Conservation (phyloP, 2,329 filamentous ascomycete species). For the Microsporum audouinii region DNA sequence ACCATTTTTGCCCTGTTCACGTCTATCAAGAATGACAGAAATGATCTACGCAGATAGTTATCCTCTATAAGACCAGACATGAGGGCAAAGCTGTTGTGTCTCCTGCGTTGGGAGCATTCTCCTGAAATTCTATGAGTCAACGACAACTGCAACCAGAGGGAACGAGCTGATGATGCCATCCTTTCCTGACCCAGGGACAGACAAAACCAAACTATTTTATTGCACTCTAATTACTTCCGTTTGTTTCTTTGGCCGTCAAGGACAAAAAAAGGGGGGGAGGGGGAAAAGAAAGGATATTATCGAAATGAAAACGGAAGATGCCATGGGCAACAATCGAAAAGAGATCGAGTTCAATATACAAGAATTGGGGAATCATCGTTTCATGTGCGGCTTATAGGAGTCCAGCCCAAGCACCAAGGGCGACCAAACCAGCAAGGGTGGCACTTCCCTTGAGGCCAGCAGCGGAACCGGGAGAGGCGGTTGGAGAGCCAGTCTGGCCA, state of each 20-base stretch:
- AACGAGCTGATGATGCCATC: not conserved
- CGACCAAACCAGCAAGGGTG: not conserved
- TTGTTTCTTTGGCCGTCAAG: not conserved
- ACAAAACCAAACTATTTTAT: not conserved
- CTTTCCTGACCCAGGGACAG: not conserved
- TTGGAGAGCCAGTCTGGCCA: not conserved
- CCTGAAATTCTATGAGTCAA: too few species aligned
- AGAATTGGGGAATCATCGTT: not conserved
- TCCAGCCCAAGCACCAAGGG: not conserved
- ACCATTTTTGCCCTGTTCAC: too few species aligned
- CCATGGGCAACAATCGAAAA: not conserved
- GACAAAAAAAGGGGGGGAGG: not conserved
- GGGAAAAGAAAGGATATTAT: not conserved
- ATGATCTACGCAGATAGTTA: too few species aligned
- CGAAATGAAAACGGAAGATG: not conserved
- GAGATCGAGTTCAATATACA: not conserved
- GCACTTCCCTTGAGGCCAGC: conserved; percentile 1
- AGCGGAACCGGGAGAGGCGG: not conserved
- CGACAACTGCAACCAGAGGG: too few species aligned
- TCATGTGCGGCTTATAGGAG: not conserved
- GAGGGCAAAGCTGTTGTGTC: too few species aligned
- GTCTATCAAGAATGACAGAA: too few species aligned
- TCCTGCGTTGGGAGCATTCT: too few species aligned
- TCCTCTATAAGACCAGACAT: too few species aligned
- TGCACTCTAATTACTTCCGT: conserved; percentile 1